Evolutionary conservation across 2,329 filamentous ascomycete genomes (phyloP), one percentile per base, ranked within the genome.

Genomic region (Polytolypa hystricis): DNA sequence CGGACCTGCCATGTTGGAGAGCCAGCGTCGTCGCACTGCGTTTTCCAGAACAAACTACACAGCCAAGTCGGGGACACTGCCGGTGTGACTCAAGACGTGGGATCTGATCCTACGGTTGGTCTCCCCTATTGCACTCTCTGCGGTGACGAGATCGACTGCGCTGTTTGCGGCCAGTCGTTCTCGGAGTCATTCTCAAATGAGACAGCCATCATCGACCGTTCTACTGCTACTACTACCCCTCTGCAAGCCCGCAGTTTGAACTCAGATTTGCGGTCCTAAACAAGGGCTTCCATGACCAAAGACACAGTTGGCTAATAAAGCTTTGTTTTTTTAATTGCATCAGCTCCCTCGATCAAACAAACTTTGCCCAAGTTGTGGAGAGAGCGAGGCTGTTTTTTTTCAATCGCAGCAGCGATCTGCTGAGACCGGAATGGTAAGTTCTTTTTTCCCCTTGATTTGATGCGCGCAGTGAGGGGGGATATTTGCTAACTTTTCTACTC

Each of bases 91-190:
- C 85, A 93, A 64, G 93, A 98, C 66, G 87, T 98, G 54, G 85
- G 81, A 57, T 87, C 84, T 56, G 91, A 98, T 74, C 91, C 91
- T 64, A 98, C 93, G 78, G 89, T 98, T 81, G 75, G 89, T 94
- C 40, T 58, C 47, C 66, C 69, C 37, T 60, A 74, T 46, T 78
- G 73, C 58, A 69, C 66, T 39, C 64, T 73, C 49, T 78, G 74
- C 49, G 74, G 73, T 30, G 64, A 73, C 43, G 64, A 69, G 49
- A 67, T 77, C 42, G 55, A 66, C 42, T 77, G 73, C 57, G 60
- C n/a, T n/a, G n/a, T n/a, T n/a, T n/a, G n/a, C n/a, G n/a, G n/a
- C n/a, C n/a, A n/a, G n/a, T n/a, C n/a, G n/a, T n/a, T n/a, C n/a
- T n/a, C n/a, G n/a, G n/a, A n/a, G n/a, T n/a, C n/a, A n/a, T n/a